Conservation (phyloP, 2,329 filamentous ascomycete genomes). For the Fusarium mangiferae region DNA sequence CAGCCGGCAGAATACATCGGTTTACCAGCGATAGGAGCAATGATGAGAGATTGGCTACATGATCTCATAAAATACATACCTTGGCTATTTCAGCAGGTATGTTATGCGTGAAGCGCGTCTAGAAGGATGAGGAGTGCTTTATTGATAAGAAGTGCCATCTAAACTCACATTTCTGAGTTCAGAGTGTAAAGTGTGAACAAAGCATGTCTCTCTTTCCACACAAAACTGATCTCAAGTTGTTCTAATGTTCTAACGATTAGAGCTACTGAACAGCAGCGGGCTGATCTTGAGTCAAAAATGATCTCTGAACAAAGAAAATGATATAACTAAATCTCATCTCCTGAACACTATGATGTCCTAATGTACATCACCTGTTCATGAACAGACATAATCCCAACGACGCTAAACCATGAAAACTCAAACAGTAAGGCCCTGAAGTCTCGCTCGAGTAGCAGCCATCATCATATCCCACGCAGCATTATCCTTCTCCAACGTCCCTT, state of each 20-base stretch:
- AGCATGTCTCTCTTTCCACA: fast-evolving
- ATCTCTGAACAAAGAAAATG: neutral
- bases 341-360: fast-evolving
- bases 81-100: too few relatives aligned
- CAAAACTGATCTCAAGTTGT: fast-evolving
- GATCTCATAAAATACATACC: too few relatives aligned
- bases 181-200: fast-evolving
- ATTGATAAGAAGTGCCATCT: fast-evolving
- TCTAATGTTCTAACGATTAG: fast-evolving
- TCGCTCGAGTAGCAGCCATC: neutral
- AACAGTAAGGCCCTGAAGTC: fast-evolving
- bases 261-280: fast-evolving
- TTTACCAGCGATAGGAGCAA: fast-evolving
- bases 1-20: neutral
- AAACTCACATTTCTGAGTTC: neutral
- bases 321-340: neutral
- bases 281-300: fast-evolving
- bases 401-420: fast-evolving
- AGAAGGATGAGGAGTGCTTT: fast-evolving
- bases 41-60: fast-evolving
- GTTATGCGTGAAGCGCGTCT: too few relatives aligned
- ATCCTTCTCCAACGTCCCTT: conserved; percentile 5
- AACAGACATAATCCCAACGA: too few relatives aligned
- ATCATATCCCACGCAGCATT: neutral
- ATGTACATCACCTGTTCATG: fast-evolving